Base-by-base conservation (phyloP, 441 rosid species). In the Omphalea diandra region DNA sequence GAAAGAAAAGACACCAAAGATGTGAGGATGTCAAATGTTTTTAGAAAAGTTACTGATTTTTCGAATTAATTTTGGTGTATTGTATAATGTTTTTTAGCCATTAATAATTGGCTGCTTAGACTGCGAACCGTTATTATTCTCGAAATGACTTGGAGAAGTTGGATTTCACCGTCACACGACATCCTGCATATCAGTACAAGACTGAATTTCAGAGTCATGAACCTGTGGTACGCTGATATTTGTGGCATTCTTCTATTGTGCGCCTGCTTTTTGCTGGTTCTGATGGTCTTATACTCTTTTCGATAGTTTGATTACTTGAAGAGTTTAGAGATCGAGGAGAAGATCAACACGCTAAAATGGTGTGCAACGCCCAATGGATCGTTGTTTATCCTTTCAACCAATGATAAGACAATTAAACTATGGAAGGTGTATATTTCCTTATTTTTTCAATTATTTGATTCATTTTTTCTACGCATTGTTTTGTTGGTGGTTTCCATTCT, bases 361-460 rank as follows among this genome's bases (percentile, higher is more conserved):
- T 84, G 89, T 77, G 67, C 83, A 15, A 66, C 85, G 11, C 77
- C 81, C 67, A 84, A 77, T 69, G 84, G 81, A 59, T 82, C 88
- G 4, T 68, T 78, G 64, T 81, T 86, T 76, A 74, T 89, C 63
- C 92, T 89, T 68, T 85, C 95, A 29, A 75, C 90, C 12, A 89
- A 89, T 72, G 89, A 89, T 76, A 89, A 82, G 77, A 89, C 94
- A 22, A 83, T 85, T 67, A 89, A 89, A 77, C 79, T 87, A 66
- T 89, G 91, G 94, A 87, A 87, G 91, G 94, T 87, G n/a, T n/a
- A n/a, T n/a, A n/a, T n/a, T n/a, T n/a, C n/a, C 63, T 6, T 58
- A 12, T 0, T 33, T 59, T 50, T 50, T 50, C 54, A 50, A 7
- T 50, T 50, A 50, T 50, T 27, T 20, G 54, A 50, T 50, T 20